Percentiles rank a stretch among this genome's conserved stretches.
Evolutionary conservation across 495 filamentous ascomycete species (phyloP).

Genomic region (Penicillium roqueforti): DNA sequence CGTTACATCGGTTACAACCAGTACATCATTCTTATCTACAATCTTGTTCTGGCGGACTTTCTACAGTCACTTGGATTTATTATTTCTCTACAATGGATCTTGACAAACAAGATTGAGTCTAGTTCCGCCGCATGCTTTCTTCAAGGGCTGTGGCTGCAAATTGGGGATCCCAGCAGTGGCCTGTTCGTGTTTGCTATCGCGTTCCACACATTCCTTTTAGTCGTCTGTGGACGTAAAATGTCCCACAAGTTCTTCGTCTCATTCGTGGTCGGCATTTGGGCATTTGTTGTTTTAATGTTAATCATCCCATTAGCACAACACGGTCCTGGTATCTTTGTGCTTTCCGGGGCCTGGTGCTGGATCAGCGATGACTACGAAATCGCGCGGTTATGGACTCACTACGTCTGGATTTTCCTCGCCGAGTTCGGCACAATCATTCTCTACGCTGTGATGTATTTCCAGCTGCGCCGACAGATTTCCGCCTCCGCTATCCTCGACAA

Average conservation of each 20-base stretch:
- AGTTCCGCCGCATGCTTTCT: conserved; percentile 58
- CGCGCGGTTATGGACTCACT: conserved; percentile 67
- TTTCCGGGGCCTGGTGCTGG: conserved; percentile 71
- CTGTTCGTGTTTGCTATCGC: conserved; percentile 68
- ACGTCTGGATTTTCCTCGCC: conserved; percentile 73
- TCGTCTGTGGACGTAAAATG: conserved; percentile 56
- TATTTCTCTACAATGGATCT: conserved; percentile 60
- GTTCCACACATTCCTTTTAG: conserved; percentile 62
- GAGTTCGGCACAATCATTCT: conserved; percentile 60
- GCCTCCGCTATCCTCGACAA: conserved; percentile 38
- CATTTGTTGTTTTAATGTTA: conserved; percentile 54
- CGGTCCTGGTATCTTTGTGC: conserved; percentile 56
- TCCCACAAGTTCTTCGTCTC: conserved; percentile 50
- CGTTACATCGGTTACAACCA: conserved; percentile 59
- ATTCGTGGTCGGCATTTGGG: conserved; percentile 52
- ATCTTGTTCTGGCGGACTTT: conserved; percentile 69
- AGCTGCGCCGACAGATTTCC: conserved; percentile 47
- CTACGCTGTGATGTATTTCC: conserved; percentile 62
- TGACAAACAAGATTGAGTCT: conserved; percentile 51
- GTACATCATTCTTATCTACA: conserved; percentile 69
- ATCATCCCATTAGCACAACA: conserved; percentile 51
- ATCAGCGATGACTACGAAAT: conserved; percentile 56
- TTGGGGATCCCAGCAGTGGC: conserved; percentile 65
- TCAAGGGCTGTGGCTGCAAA: conserved; percentile 68
- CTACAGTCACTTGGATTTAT: conserved; percentile 66